Percentiles rank a stretch among this genome's conserved stretches.
These are phyloP conservation scores for Alectoria sarmentosa DNA, from an alignment of 495 filamentous ascomycete species.

Conservation along the genomic window DNA sequence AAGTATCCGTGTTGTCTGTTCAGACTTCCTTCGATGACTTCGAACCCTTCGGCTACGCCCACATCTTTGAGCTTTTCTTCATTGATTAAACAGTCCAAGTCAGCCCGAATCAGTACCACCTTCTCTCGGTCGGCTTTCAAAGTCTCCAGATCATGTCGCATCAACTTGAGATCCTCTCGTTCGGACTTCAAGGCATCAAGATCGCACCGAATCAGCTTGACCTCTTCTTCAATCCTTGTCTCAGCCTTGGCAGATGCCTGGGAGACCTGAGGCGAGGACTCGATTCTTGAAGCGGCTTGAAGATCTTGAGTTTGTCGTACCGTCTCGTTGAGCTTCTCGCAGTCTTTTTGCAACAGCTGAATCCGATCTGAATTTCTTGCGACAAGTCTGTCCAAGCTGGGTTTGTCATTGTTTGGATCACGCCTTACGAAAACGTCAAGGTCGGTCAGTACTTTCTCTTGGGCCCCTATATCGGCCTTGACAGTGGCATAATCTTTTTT, in stretches of 20 bases:
- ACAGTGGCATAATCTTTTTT: background rate
- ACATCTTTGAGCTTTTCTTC: background rate
- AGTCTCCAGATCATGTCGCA: background rate
- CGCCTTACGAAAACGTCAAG: background rate
- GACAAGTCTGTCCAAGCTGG: background rate
- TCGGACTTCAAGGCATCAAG: background rate
- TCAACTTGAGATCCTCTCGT: background rate
- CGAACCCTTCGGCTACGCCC: slow-evolving; percentile 2
- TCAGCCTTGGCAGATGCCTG: background rate
- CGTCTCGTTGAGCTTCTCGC: background rate
- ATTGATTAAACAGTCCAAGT: background rate
- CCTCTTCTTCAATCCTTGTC: background rate
- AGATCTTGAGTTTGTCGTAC: background rate
- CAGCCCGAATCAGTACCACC: background rate
- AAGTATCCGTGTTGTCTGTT: slow-evolving; percentile 1
- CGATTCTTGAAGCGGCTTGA: background rate
- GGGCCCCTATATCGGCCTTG: background rate
- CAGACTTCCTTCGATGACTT: background rate
- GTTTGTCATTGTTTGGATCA: background rate
- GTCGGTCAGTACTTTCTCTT: background rate
- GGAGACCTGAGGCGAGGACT: background rate
- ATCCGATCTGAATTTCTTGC: background rate
- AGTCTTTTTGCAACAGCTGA: background rate
- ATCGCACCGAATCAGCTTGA: background rate
- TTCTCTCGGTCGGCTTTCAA: background rate